Evolutionary conservation across 1,284 basidiomycete genomes (phyloP).

Genomic region (Cystobasidiaceae sp.): DNA sequence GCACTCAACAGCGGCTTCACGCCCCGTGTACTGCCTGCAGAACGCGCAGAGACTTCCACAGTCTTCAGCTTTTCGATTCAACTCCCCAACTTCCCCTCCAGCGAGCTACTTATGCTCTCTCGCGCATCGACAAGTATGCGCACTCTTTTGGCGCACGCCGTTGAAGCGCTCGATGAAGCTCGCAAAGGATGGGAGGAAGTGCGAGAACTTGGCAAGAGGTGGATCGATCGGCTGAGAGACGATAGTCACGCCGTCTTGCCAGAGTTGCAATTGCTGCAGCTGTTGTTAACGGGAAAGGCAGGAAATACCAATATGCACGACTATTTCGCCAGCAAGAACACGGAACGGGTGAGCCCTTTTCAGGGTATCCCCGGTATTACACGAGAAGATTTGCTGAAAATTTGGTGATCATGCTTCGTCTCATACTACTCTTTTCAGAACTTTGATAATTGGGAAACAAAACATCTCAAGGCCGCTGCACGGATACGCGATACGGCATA

Average conservation of each 20-base stretch:
- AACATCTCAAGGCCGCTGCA: background rate
- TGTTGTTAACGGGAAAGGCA: slow-evolving; percentile 19
- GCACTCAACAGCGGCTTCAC: background rate
- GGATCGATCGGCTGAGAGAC: slow-evolving; percentile 23
- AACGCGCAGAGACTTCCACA: background rate
- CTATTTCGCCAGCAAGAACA: slow-evolving; percentile 21
- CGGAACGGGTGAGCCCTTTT: slow-evolving; percentile 3
- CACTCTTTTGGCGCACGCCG: slow-evolving; percentile 1
- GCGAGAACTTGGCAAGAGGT: background rate
- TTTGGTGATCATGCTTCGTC: too few species aligned
- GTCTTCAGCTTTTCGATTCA: background rate
- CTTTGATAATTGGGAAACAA: slow-evolving; percentile 27
- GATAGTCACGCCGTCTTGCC: background rate
- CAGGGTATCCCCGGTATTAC: background rate
- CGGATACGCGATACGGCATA: slow-evolving; percentile 13
- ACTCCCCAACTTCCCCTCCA: slow-evolving; percentile 1
- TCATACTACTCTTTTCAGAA: background rate
- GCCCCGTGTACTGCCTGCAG: background rate
- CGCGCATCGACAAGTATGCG: slow-evolving; percentile 3
- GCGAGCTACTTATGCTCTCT: background rate
- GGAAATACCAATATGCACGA: slow-evolving; percentile 23
- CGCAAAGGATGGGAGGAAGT: slow-evolving; percentile 26
- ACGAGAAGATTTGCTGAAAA: too few species aligned
- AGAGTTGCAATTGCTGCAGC: slow-evolving; percentile 12
- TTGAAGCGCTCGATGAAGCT: slow-evolving; percentile 13